Evolutionary conservation across 2,329 filamentous ascomycete genomes (phyloP).

Genomic region (Daldinia eschscholtzii): DNA sequence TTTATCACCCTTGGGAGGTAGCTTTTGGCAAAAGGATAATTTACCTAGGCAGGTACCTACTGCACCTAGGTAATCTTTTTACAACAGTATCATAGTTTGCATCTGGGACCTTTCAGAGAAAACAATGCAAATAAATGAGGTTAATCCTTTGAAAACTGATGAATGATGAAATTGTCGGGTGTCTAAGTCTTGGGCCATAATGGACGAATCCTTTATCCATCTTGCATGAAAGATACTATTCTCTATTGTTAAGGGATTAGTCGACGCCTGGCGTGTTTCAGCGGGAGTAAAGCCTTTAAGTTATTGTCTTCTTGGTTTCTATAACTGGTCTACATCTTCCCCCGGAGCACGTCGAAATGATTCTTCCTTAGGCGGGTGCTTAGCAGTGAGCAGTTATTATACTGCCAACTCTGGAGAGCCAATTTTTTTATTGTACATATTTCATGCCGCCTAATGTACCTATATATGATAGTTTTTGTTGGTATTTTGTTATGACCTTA

Average conservation of each 20-base stretch:
- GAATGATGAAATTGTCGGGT: background rate
- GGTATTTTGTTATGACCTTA: background rate
- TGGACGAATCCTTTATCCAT: background rate
- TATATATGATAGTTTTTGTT: background rate
- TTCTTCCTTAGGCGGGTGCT: background rate
- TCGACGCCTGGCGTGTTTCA: background rate
- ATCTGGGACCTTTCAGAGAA: background rate
- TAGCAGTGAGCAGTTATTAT: background rate
- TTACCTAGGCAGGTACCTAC: background rate
- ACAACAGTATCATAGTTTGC: background rate
- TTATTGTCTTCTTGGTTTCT: background rate
- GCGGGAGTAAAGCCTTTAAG: background rate
- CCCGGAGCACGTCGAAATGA: background rate
- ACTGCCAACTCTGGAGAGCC: background rate
- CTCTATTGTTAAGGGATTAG: background rate
- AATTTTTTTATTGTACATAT: background rate
- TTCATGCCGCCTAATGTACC: background rate
- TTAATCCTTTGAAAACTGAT: background rate
- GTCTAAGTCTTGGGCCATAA: background rate
- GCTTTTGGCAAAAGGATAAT: background rate
- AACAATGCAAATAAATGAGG: background rate
- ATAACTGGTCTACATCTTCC: background rate
- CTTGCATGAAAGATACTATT: background rate
- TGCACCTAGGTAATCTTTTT: too few relatives aligned
- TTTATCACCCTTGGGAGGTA: too few relatives aligned